These are phyloP conservation scores for Phytophthora podocarpi DNA, from an alignment of 352 stramenopile species.

Conservation along the genomic window DNA sequence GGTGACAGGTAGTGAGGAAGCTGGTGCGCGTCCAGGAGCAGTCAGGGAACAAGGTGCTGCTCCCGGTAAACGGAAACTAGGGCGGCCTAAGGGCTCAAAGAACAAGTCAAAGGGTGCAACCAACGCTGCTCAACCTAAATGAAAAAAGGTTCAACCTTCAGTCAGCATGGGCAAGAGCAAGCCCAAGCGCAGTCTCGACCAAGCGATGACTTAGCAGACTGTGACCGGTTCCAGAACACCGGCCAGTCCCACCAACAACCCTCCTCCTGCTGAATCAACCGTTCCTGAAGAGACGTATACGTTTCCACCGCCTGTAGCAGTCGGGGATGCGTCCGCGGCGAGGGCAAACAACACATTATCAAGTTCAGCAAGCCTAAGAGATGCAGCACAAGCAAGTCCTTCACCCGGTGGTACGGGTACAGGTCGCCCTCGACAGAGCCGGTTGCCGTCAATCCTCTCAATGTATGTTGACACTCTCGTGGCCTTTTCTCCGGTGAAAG, in stretches of 20 bases:
- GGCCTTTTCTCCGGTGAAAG: conserved; percentile 10
- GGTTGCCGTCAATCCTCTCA: background rate
- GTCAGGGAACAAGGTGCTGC: too few relatives aligned
- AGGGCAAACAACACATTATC: too few relatives aligned
- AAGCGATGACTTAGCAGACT: background rate
- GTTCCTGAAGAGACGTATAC: too few relatives aligned
- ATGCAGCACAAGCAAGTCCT: too few relatives aligned
- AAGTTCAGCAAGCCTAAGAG: too few relatives aligned
- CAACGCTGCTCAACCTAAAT: background rate
- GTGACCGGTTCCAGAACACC: too few relatives aligned
- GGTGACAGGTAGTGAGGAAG: too few relatives aligned
- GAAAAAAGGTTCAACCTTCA: background rate
- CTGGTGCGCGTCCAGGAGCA: too few relatives aligned
- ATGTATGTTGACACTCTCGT: conserved; percentile 11
- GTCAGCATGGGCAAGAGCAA: background rate
- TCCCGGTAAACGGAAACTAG: background rate
- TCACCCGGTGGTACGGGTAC: background rate
- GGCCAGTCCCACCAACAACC: too few relatives aligned
- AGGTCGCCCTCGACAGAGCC: background rate
- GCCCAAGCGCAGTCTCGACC: background rate
- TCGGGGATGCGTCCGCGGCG: too few relatives aligned
- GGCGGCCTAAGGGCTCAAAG: background rate
- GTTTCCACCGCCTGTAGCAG: too few relatives aligned
- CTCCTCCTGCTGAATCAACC: too few relatives aligned
- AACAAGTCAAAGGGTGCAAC: conserved; percentile 5